These are phyloP conservation scores for Paramecium octaurelia DNA, from an alignment of 73 alveolate species.

Conservation along the genomic window DNA sequence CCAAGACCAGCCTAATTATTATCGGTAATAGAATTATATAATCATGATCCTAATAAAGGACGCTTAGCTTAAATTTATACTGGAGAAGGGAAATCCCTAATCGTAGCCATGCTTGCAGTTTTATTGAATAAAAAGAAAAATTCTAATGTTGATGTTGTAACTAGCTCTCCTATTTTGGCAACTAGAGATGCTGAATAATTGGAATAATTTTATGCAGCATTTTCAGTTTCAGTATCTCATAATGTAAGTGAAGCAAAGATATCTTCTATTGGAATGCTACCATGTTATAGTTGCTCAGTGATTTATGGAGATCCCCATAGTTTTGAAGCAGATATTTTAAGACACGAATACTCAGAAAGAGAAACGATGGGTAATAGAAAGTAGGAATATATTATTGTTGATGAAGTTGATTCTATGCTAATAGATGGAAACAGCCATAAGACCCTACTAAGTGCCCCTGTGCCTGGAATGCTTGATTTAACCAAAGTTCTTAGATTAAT, in stretches of 20 bases:
- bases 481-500: neutral
- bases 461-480: neutral
- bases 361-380: neutral
- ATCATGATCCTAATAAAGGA: neutral
- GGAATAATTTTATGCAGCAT: neutral
- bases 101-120: neutral
- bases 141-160: neutral
- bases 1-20: neutral
- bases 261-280: neutral
- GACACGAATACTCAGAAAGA: neutral
- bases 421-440: neutral
- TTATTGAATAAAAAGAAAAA: neutral
- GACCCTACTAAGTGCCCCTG: neutral
- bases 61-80: neutral
- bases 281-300: neutral
- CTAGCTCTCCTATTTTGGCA: neutral
- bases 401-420: constrained; percentile 12
- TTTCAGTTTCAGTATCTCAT: neutral
- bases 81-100: neutral
- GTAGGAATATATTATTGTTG: neutral
- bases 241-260: neutral
- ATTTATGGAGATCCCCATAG: neutral
- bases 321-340: neutral
- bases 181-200: neutral
- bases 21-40: neutral